phyloP scores from a whole-genome alignment of 2,329 filamentous ascomycete species.

The Torrubiella hemipterigena region DNA sequence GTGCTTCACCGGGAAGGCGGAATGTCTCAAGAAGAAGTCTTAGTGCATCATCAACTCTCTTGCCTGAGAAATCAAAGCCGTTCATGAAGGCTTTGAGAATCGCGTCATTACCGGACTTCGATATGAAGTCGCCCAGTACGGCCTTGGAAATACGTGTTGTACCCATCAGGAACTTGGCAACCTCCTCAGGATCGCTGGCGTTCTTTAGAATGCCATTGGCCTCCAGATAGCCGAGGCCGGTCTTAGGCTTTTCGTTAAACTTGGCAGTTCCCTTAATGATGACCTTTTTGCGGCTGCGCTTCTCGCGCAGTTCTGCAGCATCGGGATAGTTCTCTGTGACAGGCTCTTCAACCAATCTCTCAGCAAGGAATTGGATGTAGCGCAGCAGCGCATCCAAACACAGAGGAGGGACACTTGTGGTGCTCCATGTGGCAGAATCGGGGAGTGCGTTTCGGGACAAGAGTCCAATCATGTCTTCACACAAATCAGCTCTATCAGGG shows the following conservation, averaged over 20 bases:
- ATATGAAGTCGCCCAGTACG: slow-evolving; percentile 81
- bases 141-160: slow-evolving; percentile 85
- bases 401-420: slow-evolving; percentile 89
- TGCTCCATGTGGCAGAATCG: slow-evolving; percentile 97
- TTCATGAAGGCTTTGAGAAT: slow-evolving; percentile 75
- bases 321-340: slow-evolving; percentile 54
- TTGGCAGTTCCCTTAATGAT: slow-evolving; percentile 81
- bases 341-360: slow-evolving; percentile 65
- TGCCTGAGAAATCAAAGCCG: slow-evolving; percentile 77
- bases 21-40: slow-evolving; percentile 82
- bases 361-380: slow-evolving; percentile 84
- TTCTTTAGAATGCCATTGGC: slow-evolving; percentile 77
- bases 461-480: slow-evolving; percentile 88
- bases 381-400: slow-evolving; percentile 86
- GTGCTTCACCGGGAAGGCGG: slow-evolving; percentile 84
- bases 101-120: slow-evolving; percentile 79
- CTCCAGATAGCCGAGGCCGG: slow-evolving; percentile 73
- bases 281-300: slow-evolving; percentile 69
- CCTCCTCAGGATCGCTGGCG: slow-evolving; percentile 58
- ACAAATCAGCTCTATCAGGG: slow-evolving; percentile 79
- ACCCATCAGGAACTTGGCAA: slow-evolving; percentile 79
- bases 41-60: slow-evolving; percentile 82
- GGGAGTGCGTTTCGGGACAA: slow-evolving; percentile 90
- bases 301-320: slow-evolving; percentile 50
- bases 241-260: slow-evolving; percentile 92